Evolutionary conservation across 306 rosid species (phyloP).

Genomic region (Rosa rugosa): DNA sequence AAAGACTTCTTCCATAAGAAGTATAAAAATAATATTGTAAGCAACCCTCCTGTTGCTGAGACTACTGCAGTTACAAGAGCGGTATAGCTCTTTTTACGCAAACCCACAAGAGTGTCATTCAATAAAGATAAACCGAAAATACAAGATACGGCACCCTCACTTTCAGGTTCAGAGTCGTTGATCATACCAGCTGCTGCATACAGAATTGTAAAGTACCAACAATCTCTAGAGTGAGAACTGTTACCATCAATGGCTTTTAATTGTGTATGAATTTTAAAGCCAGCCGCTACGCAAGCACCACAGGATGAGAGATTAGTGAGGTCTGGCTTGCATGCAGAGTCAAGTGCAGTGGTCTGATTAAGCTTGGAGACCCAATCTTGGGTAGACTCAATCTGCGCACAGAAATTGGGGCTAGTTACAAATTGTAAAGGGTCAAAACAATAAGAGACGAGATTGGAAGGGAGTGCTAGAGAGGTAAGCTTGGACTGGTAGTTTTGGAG

Average conservation of each 20-base stretch:
- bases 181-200: constrained; percentile 81
- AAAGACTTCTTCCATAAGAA: not conserved
- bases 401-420: constrained; percentile 47
- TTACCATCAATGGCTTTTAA: constrained; percentile 60
- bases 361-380: constrained; percentile 57
- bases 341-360: constrained; percentile 43
- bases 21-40: not conserved
- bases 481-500: too few species aligned
- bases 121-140: constrained; percentile 39
- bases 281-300: constrained; percentile 59
- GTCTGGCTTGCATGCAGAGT: constrained; percentile 55
- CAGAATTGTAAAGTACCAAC: constrained; percentile 57
- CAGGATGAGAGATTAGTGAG: constrained; percentile 53
- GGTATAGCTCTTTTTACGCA: constrained; percentile 36
- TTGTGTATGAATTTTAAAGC: constrained; percentile 29
- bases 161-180: constrained; percentile 69
- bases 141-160: constrained; percentile 57
- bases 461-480: constrained; percentile 31
- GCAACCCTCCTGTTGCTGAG: not conserved
- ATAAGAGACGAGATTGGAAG: constrained; percentile 27
- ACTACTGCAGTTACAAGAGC: constrained; percentile 7
- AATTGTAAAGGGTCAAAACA: constrained; percentile 67
- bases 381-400: constrained; percentile 52
- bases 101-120: constrained; percentile 31
- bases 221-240: constrained; percentile 43